Evolutionary conservation across 1,284 basidiomycete genomes (phyloP), one percentile per base, ranked within the genome.

Genomic region (Trichosporon faecale): DNA sequence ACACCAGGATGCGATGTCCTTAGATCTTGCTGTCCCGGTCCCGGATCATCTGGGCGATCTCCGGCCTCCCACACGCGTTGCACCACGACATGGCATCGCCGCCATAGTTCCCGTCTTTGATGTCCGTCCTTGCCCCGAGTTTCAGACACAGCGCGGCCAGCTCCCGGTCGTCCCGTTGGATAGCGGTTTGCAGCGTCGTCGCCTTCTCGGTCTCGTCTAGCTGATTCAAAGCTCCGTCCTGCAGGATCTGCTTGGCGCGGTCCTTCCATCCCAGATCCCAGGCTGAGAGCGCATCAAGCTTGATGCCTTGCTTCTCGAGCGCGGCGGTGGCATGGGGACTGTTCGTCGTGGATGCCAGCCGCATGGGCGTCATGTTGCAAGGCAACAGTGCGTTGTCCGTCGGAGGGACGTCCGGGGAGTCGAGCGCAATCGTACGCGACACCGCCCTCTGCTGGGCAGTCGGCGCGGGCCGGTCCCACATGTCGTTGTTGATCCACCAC

Each of bases 221-320:
- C 16, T n/a, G 11, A n/a, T 61, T 29, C 27, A 61, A 7, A 5
- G 6, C 23, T 16, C 27, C 27, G 3, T 18, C 18, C 18, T 14
- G 3, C 27, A 35, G 11, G 12, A 35, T 18, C 9, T 65, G 16
- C 25, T 29, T n/a, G 4, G 64, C 40, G 11, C 35, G 33, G 16
- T 65, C 64, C 25, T 31, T 65, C 64, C 40, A 46, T 7, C 37
- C 64, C 21, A 65, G 25, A 9, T 65, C 64, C 64, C 64, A 65
- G 16, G 64, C 64, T 14, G 37, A 44, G 7, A 65, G 64, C 3
- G 44, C 64, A 18, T 65, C 64, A 40, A 65, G 64, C 25, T 2
- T 7, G 21, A 44, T 18, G 6, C 64, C 57, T 18, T 61, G 57
- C 7, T 31, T n/a, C 57, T 61, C 27, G 16, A 61, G 27, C 27